A percentile compares a stretch with the other conserved stretches of the same genome.
These are phyloP conservation scores for Chaetoscypha palmicola DNA, from an alignment of 2,329 filamentous ascomycete genomes.

Conservation along the genomic window DNA sequence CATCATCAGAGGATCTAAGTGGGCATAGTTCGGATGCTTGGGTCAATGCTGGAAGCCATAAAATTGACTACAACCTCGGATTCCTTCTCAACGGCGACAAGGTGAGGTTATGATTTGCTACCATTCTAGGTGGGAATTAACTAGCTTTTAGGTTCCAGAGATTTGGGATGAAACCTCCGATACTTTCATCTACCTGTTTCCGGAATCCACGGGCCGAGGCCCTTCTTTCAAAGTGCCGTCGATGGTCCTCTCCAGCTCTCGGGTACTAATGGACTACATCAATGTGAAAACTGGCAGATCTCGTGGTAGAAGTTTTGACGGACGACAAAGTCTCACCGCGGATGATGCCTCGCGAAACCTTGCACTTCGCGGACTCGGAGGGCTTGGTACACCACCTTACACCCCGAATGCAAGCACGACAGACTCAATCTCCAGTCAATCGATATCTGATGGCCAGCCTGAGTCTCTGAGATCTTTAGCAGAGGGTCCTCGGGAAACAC, in stretches of 20 bases:
- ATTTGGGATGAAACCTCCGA: conserved; percentile 57
- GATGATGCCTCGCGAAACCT: conserved; percentile 42
- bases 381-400: conserved; percentile 34
- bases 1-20: conserved; percentile 11
- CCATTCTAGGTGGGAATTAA: conserved; percentile 6
- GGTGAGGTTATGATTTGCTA: conserved; percentile 32
- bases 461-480: conserved; percentile 17
- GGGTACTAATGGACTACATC: conserved; percentile 17
- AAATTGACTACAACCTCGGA: conserved; percentile 49
- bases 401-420: conserved; percentile 18
- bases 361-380: conserved; percentile 29
- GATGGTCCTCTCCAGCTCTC: conserved; percentile 46
- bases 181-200: conserved; percentile 51
- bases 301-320: conserved; percentile 38
- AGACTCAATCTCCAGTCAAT: conserved; percentile 16
- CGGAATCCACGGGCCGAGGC: conserved; percentile 41
- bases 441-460: conserved; percentile 18
- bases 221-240: conserved; percentile 56
- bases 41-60: conserved; percentile 46
- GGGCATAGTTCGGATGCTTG: conserved; percentile 34
- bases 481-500: conserved; percentile 37
- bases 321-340: conserved; percentile 35
- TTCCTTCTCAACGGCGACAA: conserved; percentile 49
- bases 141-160: conserved; percentile 50
- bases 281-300: conserved; percentile 15